Evolutionary conservation across 2,329 filamentous ascomycete species (phyloP).

Genomic region (Alternaria burnsii): DNA sequence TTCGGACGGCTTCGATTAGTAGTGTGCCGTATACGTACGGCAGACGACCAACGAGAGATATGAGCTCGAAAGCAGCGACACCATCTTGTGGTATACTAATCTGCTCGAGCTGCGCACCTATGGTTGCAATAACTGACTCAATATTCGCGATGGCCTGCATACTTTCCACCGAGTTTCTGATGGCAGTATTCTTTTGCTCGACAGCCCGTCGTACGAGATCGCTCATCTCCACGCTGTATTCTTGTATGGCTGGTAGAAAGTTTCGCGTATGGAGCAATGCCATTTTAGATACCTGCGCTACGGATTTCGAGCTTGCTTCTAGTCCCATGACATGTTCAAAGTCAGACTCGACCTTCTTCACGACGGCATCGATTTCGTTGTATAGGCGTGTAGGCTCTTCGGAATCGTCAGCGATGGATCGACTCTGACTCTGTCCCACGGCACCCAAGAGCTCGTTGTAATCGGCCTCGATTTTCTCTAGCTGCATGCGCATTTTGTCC

Average conservation of each 20-base stretch:
- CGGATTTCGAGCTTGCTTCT: conserved; percentile 70
- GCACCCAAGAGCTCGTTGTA: conserved; percentile 56
- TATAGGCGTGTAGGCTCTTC: conserved; percentile 74
- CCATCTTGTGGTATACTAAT: conserved; percentile 79
- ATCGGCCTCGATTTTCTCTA: conserved; percentile 53
- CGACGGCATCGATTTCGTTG: conserved; percentile 85
- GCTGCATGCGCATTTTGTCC: conserved; percentile 51
- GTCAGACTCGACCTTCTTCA: conserved; percentile 86
- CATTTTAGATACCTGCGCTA: conserved; percentile 70
- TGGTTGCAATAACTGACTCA: conserved; percentile 75
- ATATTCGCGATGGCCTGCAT: conserved; percentile 86
- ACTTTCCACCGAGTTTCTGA: conserved; percentile 71
- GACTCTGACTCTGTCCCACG: conserved; percentile 57
- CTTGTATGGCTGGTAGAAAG: conserved; percentile 67
- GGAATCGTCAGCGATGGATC: conserved; percentile 65
- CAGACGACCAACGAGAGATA: conserved; percentile 81
- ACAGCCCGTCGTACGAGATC: conserved; percentile 61
- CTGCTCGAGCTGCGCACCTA: conserved; percentile 75
- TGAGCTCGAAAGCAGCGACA: conserved; percentile 79
- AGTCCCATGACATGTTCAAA: conserved; percentile 79
- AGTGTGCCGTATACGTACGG: conserved; percentile 92
- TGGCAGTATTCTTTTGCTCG: conserved; percentile 73
- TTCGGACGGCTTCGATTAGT: conserved; percentile 82
- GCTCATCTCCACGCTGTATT: conserved; percentile 65
- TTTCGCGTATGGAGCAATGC: conserved; percentile 70